Evolutionary conservation across 306 rosid genomes (phyloP).

Genomic region (Comarum palustre): DNA sequence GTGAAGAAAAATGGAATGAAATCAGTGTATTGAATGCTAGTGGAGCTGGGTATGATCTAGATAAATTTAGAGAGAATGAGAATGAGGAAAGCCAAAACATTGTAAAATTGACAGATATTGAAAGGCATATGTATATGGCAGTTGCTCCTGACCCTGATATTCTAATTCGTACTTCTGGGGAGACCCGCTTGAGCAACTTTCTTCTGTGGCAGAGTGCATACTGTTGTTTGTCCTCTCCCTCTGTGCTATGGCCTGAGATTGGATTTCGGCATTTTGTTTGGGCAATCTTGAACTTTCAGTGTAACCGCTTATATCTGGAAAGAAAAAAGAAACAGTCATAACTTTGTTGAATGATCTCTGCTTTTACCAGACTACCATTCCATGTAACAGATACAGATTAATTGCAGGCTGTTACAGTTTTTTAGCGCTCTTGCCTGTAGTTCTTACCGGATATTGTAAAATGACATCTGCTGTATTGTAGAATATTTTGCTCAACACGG

Average conservation of each 20-base stretch:
- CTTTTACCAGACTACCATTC: neutral
- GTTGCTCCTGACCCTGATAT: constrained; percentile 40
- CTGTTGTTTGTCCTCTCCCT: constrained; percentile 36
- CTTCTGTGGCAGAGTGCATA: constrained; percentile 45
- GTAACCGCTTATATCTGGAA: constrained; percentile 35
- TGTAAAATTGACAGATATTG: constrained; percentile 36
- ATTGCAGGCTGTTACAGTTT: neutral
- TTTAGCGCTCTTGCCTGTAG: neutral
- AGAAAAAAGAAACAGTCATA: constrained; percentile 37
- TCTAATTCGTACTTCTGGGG: constrained; percentile 45
- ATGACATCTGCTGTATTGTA: neutral
- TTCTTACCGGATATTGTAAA: neutral
- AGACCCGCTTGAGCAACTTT: constrained; percentile 46
- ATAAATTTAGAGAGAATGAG: constrained; percentile 16
- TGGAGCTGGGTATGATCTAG: constrained; percentile 23
- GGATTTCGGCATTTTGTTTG: constrained; percentile 39
- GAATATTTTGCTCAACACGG: neutral
- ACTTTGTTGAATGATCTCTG: neutral
- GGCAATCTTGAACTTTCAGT: constrained; percentile 42
- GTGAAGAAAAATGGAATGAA: constrained; percentile 39
- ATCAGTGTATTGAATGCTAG: constrained; percentile 20
- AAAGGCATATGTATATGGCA: constrained; percentile 36
- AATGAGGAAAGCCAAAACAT: constrained; percentile 23
- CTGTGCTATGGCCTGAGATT: constrained; percentile 46
- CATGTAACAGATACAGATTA: neutral